phyloP scores from a whole-genome alignment of 75 land plant genomes.

The Larix kaempferi region DNA sequence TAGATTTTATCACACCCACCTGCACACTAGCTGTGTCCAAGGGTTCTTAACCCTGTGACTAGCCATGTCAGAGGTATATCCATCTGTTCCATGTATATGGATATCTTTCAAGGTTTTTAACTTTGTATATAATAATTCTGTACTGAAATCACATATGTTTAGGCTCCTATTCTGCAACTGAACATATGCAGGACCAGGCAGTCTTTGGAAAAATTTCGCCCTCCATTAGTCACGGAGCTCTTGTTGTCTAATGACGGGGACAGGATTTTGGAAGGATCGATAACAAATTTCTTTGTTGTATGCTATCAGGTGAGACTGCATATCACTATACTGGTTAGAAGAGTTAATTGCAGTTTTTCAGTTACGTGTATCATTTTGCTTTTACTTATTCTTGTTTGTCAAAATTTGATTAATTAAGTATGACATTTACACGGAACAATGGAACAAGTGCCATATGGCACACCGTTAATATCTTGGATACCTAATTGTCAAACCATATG shows the following conservation, averaged over 20 bases:
- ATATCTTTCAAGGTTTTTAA: not conserved
- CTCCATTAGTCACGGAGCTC: constrained; percentile 59
- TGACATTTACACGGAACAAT: not conserved
- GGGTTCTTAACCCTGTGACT: constrained; percentile 6
- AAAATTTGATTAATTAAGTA: not conserved
- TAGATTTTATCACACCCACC: not conserved
- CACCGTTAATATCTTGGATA: not conserved
- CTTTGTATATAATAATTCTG: not conserved
- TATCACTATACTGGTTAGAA: not conserved
- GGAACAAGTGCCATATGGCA: not conserved
- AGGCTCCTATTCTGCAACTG: not conserved
- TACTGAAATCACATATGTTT: not conserved
- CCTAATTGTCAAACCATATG: not conserved
- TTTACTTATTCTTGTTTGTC: not conserved
- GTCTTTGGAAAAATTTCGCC: constrained; percentile 57
- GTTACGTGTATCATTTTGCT: not conserved
- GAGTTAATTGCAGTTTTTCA: not conserved
- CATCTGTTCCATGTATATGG: too few species aligned
- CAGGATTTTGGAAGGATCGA: constrained; percentile 73
- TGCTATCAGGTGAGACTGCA: constrained; percentile 42
- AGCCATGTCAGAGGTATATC: not conserved
- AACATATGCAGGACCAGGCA: constrained; percentile 50
- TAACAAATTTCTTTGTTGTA: constrained; percentile 91
- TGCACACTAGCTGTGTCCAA: not conserved
- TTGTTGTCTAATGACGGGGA: constrained; percentile 89